Evolutionary conservation across 305 asterid genomes (phyloP), one percentile per base, ranked within the genome.

Genomic region (Ilex paraguariensis): DNA sequence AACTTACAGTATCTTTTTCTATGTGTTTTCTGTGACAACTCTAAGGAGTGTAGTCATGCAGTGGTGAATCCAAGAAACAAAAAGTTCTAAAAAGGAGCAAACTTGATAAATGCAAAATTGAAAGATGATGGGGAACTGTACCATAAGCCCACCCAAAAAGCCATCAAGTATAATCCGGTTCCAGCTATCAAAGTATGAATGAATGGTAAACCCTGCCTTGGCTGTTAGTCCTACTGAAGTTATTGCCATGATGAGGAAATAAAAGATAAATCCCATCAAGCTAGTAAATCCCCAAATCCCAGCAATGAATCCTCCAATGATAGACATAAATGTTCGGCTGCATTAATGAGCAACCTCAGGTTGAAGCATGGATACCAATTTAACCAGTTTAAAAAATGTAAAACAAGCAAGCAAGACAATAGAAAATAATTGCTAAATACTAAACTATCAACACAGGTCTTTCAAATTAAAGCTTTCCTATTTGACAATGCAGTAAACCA

Each of bases 271-370:
- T 67, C 96, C 98, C 56, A 64, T 82, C 82, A 84, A 81, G 75
- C 95, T 77, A 32, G 87, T 86, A 70, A 80, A 75, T 56, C 98
- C 98, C 75, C 82, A 69, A 60, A 88, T 82, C 71, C 95, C 95
- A 13, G 95, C 94, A 75, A 87, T 73, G 28, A 91, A 84, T 69
- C 96, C 96, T 54, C 95, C 95, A 17, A 88, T 87, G 79, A 91
- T 91, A 31, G 96, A 87, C 98, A 91, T 86, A 73, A 88, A 91
- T 1, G 95, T 91, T 62, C 93, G 95, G 85, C 95, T 91, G 86
- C 69, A 65, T 55, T 68, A 69, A 52, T 61, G 56, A 51, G 56
- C 64, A 57, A 63, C 54, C 9, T 4, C 30, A 54, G 58, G 46
- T 21, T n/a, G 17, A 16, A 62, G 15, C 21, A 10, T 21, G 28